phyloP scores from a whole-genome alignment of 73 alveolate species.

The Tetrahymena elliotti region DNA sequence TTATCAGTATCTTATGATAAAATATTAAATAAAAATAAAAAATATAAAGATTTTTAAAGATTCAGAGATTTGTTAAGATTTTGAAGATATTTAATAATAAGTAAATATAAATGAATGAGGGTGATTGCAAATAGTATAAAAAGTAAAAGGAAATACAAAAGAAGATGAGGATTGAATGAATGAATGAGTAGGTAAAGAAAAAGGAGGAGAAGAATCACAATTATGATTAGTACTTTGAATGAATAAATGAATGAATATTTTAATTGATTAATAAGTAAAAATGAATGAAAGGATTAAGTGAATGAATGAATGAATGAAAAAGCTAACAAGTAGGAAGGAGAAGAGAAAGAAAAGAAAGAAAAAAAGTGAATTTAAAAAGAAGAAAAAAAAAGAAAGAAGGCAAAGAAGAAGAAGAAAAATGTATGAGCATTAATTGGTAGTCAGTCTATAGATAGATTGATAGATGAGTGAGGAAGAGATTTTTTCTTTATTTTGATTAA shows the following conservation, averaged over 20 bases:
- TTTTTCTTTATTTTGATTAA: background rate
- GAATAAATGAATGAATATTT: background rate
- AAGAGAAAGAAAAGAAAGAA: background rate
- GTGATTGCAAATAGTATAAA: background rate
- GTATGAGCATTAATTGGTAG: background rate
- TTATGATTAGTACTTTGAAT: background rate
- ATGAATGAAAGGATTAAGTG: too few relatives aligned
- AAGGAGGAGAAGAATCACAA: background rate
- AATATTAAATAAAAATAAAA: too few relatives aligned
- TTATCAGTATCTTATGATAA: background rate
- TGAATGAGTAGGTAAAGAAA: background rate
- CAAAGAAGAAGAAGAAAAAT: background rate
- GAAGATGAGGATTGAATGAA: background rate
- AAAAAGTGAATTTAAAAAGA: background rate
- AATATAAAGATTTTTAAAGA: background rate
- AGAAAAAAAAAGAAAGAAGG: background rate
- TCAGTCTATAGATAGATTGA: too few relatives aligned
- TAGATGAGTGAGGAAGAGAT: background rate
- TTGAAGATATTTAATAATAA: background rate
- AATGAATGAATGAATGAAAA: background rate
- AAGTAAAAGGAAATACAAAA: background rate
- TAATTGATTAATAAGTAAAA: too few relatives aligned
- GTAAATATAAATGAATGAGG: background rate
- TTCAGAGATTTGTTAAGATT: background rate
- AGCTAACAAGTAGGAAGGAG: background rate